Conservation (phyloP, 441 rosid genomes). For the Arabidopsis hybrid region DNA sequence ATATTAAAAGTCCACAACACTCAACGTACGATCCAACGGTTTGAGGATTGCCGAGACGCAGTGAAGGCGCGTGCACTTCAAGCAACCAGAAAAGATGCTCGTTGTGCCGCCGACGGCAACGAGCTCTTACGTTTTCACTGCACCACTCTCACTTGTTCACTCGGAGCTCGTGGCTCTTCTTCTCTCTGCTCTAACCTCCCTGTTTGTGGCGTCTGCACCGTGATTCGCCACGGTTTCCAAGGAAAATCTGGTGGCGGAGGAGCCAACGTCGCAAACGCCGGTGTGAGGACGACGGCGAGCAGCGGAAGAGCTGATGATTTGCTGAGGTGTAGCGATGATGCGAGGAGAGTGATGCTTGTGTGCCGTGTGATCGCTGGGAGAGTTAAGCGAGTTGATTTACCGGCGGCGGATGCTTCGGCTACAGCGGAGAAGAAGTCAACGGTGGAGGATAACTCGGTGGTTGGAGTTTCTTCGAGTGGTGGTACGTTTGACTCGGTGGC, state of each 20-base stretch:
- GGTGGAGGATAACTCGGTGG: conserved; percentile 49
- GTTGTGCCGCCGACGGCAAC: conserved; percentile 98
- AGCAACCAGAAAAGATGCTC: conserved; percentile 68
- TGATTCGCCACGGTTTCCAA: conserved; percentile 78
- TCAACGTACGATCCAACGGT: conserved; percentile 92
- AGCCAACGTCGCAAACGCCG: neutral
- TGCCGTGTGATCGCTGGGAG: conserved; percentile 97
- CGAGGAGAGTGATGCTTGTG: conserved; percentile 86
- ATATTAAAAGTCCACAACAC: conserved; percentile 92
- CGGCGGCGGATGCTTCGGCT: conserved; percentile 12
- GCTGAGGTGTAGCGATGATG: conserved; percentile 53
- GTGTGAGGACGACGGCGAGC: conserved; percentile 83
- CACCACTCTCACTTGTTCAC: conserved; percentile 74
- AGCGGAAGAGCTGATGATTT: conserved; percentile 96
- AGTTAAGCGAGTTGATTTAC: conserved; percentile 56
- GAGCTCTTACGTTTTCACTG: conserved; percentile 94
- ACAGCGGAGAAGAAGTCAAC: conserved; percentile 54
- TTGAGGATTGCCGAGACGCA: conserved; percentile 92
- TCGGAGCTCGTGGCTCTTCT: conserved; percentile 80
- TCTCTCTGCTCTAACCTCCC: conserved; percentile 82
- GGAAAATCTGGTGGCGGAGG: conserved; percentile 45
- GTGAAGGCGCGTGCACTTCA: conserved; percentile 85
- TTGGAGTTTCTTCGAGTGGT: conserved; percentile 26
- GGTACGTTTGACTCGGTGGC: conserved; percentile 84
- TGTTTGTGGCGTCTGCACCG: conserved; percentile 84